Conservation (phyloP, 768 basidiomycete genomes). For the Leccinum imitatum region DNA sequence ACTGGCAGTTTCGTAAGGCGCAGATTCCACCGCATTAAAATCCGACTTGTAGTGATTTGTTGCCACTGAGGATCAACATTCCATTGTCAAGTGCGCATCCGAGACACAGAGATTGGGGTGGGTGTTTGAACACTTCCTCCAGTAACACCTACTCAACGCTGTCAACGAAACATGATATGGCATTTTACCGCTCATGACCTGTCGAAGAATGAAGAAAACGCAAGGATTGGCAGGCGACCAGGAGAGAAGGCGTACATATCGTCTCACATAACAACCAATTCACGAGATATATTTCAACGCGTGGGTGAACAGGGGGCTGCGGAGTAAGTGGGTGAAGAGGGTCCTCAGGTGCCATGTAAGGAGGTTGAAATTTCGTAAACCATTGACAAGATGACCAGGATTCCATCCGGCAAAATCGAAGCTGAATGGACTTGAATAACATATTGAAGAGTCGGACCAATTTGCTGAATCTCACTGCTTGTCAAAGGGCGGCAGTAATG, state of each 20-base stretch:
- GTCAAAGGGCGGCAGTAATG: slow-evolving; percentile 30
- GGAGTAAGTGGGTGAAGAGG: slow-evolving; percentile 14
- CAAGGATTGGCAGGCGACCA: background rate
- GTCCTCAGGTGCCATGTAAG: slow-evolving; percentile 17
- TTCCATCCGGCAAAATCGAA: slow-evolving; percentile 17
- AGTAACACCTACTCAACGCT: too few species aligned
- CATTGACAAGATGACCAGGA: slow-evolving; percentile 15
- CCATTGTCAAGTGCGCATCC: too few species aligned
- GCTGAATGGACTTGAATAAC: slow-evolving; percentile 5
- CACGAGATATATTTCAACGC: background rate
- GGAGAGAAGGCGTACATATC: background rate
- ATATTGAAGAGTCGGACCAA: slow-evolving; percentile 17
- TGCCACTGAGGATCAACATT: too few species aligned
- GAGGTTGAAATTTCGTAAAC: slow-evolving; percentile 10
- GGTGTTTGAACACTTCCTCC: too few species aligned
- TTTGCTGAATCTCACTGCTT: slow-evolving; percentile 15
- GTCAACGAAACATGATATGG: slow-evolving; percentile 16
- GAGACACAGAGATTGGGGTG: too few species aligned
- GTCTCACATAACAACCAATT: background rate
- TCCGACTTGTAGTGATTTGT: too few species aligned
- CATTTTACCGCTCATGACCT: slow-evolving; percentile 22
- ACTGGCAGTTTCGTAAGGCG: too few species aligned
- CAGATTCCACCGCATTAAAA: too few species aligned
- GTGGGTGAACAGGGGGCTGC: slow-evolving; percentile 4
- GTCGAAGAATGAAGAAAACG: too few species aligned